A percentile compares a stretch with the other conserved stretches of the same genome.
Conservation (phyloP, 768 basidiomycete species). For the Royoungia palumana region DNA sequence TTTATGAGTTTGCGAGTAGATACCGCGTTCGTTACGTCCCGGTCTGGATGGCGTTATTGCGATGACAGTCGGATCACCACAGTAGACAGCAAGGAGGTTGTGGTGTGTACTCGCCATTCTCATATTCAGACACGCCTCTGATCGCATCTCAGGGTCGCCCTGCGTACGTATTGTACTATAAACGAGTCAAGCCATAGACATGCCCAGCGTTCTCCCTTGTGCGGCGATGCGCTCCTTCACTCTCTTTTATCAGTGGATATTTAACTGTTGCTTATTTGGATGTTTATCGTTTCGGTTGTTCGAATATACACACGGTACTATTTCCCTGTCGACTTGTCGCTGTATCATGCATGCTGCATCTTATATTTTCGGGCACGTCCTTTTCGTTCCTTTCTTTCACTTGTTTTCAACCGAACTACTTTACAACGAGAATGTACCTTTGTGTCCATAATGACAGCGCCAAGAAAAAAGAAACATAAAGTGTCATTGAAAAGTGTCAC, state of each 20-base stretch:
- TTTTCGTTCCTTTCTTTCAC: neutral
- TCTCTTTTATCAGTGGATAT: constrained; percentile 11
- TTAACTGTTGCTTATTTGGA: constrained; percentile 28
- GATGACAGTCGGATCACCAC: constrained; percentile 86
- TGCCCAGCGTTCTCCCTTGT: neutral
- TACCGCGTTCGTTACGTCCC: constrained; percentile 86
- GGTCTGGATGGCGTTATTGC: constrained; percentile 88
- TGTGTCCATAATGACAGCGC: constrained; percentile 19
- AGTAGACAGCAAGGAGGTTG: constrained; percentile 75
- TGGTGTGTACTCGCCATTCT: constrained; percentile 50
- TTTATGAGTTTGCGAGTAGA: constrained; percentile 44
- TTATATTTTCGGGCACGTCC: neutral
- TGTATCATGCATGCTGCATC: constrained; percentile 24
- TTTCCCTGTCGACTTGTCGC: constrained; percentile 1
- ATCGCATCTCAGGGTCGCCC: constrained; percentile 48
- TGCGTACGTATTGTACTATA: constrained; percentile 83
- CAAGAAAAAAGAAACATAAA: neutral
- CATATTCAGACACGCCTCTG: constrained; percentile 6
- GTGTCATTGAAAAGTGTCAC: neutral
- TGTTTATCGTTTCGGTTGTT: constrained; percentile 8
- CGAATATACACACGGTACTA: constrained; percentile 13
- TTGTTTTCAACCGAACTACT: constrained; percentile 13
- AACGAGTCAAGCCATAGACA: constrained; percentile 42
- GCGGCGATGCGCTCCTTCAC: neutral
- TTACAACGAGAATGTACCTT: constrained; percentile 29